Conservation (phyloP, 2,329 filamentous ascomycete genomes). For the Tolypocladium ovalisporum region DNA sequence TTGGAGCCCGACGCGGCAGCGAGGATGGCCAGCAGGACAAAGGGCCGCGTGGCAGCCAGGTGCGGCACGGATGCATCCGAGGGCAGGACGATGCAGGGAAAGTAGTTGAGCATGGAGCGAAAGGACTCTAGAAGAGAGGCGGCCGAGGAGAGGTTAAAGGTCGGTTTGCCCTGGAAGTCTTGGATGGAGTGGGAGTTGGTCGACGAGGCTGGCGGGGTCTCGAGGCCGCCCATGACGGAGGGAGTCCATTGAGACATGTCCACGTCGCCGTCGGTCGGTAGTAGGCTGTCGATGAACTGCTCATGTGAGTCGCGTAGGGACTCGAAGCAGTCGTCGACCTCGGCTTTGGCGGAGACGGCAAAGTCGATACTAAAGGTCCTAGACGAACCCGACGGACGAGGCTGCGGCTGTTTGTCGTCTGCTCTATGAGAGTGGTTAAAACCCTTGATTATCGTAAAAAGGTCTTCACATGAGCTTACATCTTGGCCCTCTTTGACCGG, state of each 20-base stretch:
- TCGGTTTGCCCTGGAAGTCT: slow-evolving; percentile 33
- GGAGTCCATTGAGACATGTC: slow-evolving; percentile 8
- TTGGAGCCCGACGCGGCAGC: slow-evolving; percentile 36
- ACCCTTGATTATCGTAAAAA: not conserved
- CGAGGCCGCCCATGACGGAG: slow-evolving; percentile 10
- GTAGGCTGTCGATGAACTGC: slow-evolving; percentile 27
- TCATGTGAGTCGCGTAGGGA: slow-evolving; percentile 31
- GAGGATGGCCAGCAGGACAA: slow-evolving; percentile 43
- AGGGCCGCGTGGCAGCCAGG: slow-evolving; percentile 35
- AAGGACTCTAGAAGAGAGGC: slow-evolving; percentile 33
- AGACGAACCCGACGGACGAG: slow-evolving; percentile 25
- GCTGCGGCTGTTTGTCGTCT: slow-evolving; percentile 5
- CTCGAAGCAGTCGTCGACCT: slow-evolving; percentile 28
- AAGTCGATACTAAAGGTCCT: slow-evolving; percentile 45
- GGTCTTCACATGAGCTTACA: slow-evolving; percentile 20
- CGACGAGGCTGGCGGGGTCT: slow-evolving; percentile 17
- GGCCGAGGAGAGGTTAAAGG: slow-evolving; percentile 45
- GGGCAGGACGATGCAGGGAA: slow-evolving; percentile 31
- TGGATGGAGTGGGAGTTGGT: slow-evolving; percentile 20
- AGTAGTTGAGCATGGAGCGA: slow-evolving; percentile 28
- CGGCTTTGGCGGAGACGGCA: slow-evolving; percentile 28
- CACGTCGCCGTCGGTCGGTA: slow-evolving; percentile 17
- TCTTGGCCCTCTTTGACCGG: slow-evolving; percentile 29
- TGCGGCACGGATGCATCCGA: slow-evolving; percentile 29
- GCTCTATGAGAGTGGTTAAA: not conserved